Percentiles rank a stretch among this genome's conserved stretches.
phyloP scores from a whole-genome alignment of 1,284 basidiomycete genomes.

The Apiotrichum montevideense region DNA sequence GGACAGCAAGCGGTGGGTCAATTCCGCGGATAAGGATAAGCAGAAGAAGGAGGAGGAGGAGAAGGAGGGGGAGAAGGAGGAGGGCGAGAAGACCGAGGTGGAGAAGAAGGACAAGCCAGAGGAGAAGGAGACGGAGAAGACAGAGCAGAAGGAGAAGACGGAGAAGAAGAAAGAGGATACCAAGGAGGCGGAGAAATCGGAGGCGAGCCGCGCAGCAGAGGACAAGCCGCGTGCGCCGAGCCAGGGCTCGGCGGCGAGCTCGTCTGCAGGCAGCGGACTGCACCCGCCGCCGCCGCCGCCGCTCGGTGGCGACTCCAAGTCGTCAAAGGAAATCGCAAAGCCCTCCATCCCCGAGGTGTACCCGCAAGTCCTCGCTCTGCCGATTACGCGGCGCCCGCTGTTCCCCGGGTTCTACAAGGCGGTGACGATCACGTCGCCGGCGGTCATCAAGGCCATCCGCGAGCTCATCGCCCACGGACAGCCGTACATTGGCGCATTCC shows the following conservation, averaged over 20 bases:
- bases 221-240: not conserved
- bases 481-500: slow-evolving; percentile 94
- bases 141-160: not conserved
- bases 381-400: slow-evolving; percentile 89
- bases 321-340: slow-evolving; percentile 52
- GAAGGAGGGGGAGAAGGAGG: not conserved
- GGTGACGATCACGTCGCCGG: slow-evolving; percentile 81
- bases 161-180: slow-evolving; percentile 3
- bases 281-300: slow-evolving; percentile 1
- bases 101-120: slow-evolving; percentile 1
- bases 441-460: slow-evolving; percentile 89
- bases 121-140: slow-evolving; percentile 1
- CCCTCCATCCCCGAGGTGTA: slow-evolving; percentile 81
- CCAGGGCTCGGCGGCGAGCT: slow-evolving; percentile 5
- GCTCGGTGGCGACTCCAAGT: not conserved
- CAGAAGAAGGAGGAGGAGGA: slow-evolving; percentile 16
- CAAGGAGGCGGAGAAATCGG: not conserved
- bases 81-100: slow-evolving; percentile 13
- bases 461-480: slow-evolving; percentile 96
- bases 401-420: slow-evolving; percentile 99
- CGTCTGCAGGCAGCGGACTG: slow-evolving; percentile 6
- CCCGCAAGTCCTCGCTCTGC: slow-evolving; percentile 90
- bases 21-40: slow-evolving; percentile 24
- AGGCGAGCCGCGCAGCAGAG: not conserved
- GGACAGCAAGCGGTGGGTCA: slow-evolving; percentile 43